phyloP scores from a whole-genome alignment of 225 moss, liverwort and hornwort genomes.

The Polytrichum commune region DNA sequence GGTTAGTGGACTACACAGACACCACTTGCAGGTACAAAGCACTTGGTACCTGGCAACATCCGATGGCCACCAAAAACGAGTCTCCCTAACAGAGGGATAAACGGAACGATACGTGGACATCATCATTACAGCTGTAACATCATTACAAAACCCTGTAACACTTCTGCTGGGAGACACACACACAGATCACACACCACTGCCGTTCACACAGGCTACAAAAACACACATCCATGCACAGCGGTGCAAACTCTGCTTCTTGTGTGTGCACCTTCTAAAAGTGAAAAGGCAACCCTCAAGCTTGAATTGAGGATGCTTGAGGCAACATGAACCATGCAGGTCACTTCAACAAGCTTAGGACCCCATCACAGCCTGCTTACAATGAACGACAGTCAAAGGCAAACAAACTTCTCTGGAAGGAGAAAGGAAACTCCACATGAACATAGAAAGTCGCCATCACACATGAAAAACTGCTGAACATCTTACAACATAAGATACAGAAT shows the following conservation, averaged over 20 bases:
- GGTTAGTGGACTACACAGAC: slow-evolving; percentile 32
- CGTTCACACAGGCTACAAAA: slow-evolving; percentile 41
- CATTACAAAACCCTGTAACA: slow-evolving; percentile 46
- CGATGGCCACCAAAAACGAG: slow-evolving; percentile 67
- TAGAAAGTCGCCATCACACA: neutral
- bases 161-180: slow-evolving; percentile 41
- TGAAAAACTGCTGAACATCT: neutral
- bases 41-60: slow-evolving; percentile 62
- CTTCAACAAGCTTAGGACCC: slow-evolving; percentile 8
- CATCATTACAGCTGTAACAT: slow-evolving; percentile 50
- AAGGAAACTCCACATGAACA: slow-evolving; percentile 1
- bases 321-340: slow-evolving; percentile 16
- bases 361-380: slow-evolving; percentile 20
- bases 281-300: slow-evolving; percentile 18
- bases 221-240: slow-evolving; percentile 24
- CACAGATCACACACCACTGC: slow-evolving; percentile 45
- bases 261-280: slow-evolving; percentile 25
- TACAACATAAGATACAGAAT: too few relatives aligned
- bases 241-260: slow-evolving; percentile 19
- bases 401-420: neutral
- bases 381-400: slow-evolving; percentile 8
- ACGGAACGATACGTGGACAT: slow-evolving; percentile 63
- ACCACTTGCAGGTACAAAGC: slow-evolving; percentile 51
- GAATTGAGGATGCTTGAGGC: slow-evolving; percentile 6
- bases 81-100: slow-evolving; percentile 63